Evolutionary conservation across 768 basidiomycete genomes (phyloP).

Genomic region (Termitomyces titanicus): DNA sequence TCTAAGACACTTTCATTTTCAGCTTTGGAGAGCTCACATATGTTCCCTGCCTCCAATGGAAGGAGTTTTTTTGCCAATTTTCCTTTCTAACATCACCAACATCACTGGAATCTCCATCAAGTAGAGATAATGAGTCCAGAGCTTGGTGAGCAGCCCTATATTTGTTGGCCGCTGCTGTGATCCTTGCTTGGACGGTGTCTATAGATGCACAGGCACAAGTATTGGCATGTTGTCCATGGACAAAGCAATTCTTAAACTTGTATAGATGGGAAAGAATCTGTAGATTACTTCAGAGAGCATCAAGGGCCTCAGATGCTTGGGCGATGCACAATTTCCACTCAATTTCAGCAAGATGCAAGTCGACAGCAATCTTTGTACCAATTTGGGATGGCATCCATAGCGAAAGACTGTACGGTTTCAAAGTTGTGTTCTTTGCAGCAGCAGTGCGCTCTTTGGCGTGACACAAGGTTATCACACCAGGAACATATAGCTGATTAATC

Average conservation of each 20-base stretch:
- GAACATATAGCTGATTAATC: constrained; percentile 15
- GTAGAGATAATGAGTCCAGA: background rate
- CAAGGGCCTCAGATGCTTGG: constrained; percentile 12
- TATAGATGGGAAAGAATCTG: constrained; percentile 6
- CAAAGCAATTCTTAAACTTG: constrained; percentile 6
- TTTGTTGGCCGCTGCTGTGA: background rate
- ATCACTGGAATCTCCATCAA: background rate
- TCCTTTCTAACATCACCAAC: background rate
- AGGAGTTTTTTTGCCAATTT: background rate
- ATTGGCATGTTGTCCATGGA: constrained; percentile 5
- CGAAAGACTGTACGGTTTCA: background rate
- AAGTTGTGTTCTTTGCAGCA: background rate
- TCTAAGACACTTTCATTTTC: constrained; percentile 1
- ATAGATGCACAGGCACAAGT: constrained; percentile 1
- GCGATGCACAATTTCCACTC: constrained; percentile 7
- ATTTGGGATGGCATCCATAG: constrained; percentile 9
- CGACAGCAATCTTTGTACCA: background rate
- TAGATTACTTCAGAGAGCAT: constrained; percentile 1
- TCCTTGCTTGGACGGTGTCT: background rate
- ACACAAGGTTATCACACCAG: background rate
- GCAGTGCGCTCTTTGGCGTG: background rate
- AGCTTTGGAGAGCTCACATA: constrained; percentile 1
- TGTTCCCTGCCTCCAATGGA: background rate
- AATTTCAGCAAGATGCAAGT: background rate
- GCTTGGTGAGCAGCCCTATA: constrained; percentile 2